Evolutionary conservation across 2,329 filamentous ascomycete species (phyloP).

Genomic region (Cladorrhinum sp.): DNA sequence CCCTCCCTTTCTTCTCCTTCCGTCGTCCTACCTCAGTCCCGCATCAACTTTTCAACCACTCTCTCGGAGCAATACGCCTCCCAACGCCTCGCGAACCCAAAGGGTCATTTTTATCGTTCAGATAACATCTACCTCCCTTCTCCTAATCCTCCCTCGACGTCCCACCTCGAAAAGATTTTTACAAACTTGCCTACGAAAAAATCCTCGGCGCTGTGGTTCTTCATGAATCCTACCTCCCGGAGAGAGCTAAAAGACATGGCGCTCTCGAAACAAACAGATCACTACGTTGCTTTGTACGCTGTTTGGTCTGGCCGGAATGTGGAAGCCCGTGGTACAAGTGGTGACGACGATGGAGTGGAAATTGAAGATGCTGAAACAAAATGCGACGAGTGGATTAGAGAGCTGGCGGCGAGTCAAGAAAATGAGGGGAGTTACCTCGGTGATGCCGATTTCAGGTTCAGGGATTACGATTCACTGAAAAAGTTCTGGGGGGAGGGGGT

Average conservation of each 20-base stretch:
- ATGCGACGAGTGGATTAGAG: constrained; percentile 44
- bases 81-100: constrained; percentile 47
- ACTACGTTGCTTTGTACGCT: constrained; percentile 54
- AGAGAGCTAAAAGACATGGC: constrained; percentile 42
- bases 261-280: constrained; percentile 52
- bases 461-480: constrained; percentile 28
- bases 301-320: constrained; percentile 42
- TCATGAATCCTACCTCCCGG: constrained; percentile 44
- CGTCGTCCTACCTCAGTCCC: background rate
- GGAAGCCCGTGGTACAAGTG: too few relatives aligned
- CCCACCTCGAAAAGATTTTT: constrained; percentile 47
- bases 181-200: constrained; percentile 45
- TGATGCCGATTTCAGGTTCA: constrained; percentile 51
- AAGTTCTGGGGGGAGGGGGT: constrained; percentile 48
- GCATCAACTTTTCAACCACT: constrained; percentile 38
- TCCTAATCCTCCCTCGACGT: constrained; percentile 43
- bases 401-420: constrained; percentile 38
- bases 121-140: constrained; percentile 49
- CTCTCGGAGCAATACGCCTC: constrained; percentile 41
- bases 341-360: constrained; percentile 42
- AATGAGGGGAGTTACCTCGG: constrained; percentile 52
- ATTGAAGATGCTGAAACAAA: constrained; percentile 36
- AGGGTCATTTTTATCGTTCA: constrained; percentile 45
- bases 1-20: constrained; percentile 31
- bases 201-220: constrained; percentile 47